Conservation (phyloP, 768 basidiomycete species). For the Phanerochaete carnosa region DNA sequence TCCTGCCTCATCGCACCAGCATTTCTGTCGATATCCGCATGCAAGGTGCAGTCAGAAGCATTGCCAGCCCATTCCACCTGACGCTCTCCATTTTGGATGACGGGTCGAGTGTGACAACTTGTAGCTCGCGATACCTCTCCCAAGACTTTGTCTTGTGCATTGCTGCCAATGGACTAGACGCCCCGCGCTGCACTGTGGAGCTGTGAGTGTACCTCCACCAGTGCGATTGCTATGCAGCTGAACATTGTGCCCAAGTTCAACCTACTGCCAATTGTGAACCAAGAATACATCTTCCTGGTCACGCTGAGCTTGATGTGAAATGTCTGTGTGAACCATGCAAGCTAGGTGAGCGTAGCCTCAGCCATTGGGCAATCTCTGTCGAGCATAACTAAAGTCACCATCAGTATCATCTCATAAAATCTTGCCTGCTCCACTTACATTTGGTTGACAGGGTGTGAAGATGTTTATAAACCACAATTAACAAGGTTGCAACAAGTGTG, state of each 20-base stretch:
- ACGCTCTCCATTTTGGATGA: conserved; percentile 32
- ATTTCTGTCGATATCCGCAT: conserved; percentile 48
- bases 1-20: conserved; percentile 33
- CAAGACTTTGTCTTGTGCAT: conserved; percentile 51
- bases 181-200: conserved; percentile 57
- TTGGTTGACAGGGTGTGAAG: too few species aligned
- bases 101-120: conserved; percentile 33
- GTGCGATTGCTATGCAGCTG: conserved; percentile 46
- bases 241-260: conserved; percentile 47
- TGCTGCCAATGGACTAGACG: conserved; percentile 45
- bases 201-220: conserved; percentile 33
- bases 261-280: conserved; percentile 37
- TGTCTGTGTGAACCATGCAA: too few species aligned
- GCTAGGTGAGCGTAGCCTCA: too few species aligned
- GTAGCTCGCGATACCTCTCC: conserved; percentile 39
- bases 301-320: too few species aligned
- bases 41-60: conserved; percentile 37
- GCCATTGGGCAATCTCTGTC: too few species aligned
- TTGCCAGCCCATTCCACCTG: conserved; percentile 45
- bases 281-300: conserved; percentile 63
- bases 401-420: too few species aligned
- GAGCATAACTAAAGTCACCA: too few species aligned
- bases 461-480: too few species aligned
- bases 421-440: too few species aligned
- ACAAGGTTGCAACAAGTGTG: too few species aligned